These are phyloP conservation scores for Populus hybrid DNA, from an alignment of 441 rosid species.

Conservation along the genomic window DNA sequence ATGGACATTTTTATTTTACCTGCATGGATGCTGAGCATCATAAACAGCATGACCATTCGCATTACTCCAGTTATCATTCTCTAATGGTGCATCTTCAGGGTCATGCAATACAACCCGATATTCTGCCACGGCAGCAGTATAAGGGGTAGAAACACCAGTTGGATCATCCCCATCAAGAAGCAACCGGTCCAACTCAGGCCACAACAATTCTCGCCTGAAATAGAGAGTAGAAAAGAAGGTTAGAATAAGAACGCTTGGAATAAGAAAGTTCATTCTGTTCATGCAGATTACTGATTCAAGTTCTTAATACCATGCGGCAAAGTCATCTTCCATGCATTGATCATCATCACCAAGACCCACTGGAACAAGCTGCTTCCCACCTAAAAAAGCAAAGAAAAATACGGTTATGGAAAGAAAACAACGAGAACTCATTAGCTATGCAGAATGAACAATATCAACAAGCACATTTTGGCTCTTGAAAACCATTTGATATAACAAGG, in stretches of 20 bases:
- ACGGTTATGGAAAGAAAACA: background rate
- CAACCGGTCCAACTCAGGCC: slow-evolving; percentile 93
- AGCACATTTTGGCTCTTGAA: background rate
- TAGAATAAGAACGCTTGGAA: background rate
- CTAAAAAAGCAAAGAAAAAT: slow-evolving; percentile 35
- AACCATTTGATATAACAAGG: background rate
- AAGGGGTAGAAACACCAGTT: slow-evolving; percentile 73
- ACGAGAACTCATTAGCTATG: background rate
- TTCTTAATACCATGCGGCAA: slow-evolving; percentile 67
- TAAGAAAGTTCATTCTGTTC: background rate
- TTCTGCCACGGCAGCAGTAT: slow-evolving; percentile 90
- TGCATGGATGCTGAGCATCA: slow-evolving; percentile 98
- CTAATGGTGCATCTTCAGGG: slow-evolving; percentile 44
- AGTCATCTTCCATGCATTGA: slow-evolving; percentile 88
- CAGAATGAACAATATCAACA: background rate
- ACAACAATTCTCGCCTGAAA: slow-evolving; percentile 75
- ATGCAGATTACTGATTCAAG: slow-evolving; percentile 4
- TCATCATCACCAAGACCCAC: slow-evolving; percentile 19
- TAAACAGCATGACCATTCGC: slow-evolving; percentile 74
- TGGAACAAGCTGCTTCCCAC: slow-evolving; percentile 73
- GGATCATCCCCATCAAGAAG: slow-evolving; percentile 78
- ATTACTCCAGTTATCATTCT: slow-evolving; percentile 52
- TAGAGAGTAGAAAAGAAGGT: background rate
- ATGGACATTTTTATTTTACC: slow-evolving; percentile 32
- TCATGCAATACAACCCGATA: slow-evolving; percentile 74